These are phyloP conservation scores for Wickerhamiella nectarea DNA, from an alignment of 805 yeast species.

Conservation along the genomic window DNA sequence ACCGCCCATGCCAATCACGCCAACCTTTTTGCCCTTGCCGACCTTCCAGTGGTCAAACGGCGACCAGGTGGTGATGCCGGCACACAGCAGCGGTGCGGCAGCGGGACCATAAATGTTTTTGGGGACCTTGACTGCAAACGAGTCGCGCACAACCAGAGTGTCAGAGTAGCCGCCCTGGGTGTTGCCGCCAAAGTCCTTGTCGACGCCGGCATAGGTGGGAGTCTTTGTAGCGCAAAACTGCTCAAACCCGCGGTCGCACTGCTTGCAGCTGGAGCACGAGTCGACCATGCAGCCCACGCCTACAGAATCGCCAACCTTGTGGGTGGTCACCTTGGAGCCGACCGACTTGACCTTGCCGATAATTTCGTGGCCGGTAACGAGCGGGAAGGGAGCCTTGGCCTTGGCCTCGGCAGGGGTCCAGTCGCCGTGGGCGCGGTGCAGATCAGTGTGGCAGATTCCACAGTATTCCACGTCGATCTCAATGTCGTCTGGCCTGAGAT, in stretches of 20 bases:
- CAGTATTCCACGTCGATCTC: conserved; percentile 18
- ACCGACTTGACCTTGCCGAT: conserved; percentile 29
- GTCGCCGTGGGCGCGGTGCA: conserved; percentile 37
- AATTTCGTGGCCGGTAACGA: conserved; percentile 39
- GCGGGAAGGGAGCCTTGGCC: conserved; percentile 20
- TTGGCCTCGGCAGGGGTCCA: conserved; percentile 31
- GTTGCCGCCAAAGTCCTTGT: conserved; percentile 48
- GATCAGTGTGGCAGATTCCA: conserved; percentile 45
- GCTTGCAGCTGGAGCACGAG: conserved; percentile 47
- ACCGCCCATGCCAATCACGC: conserved; percentile 53
- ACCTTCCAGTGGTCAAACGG: conserved; percentile 41
- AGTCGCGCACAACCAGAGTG: conserved; percentile 35
- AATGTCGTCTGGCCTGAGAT: conserved; percentile 24
- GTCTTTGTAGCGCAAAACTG: conserved; percentile 39
- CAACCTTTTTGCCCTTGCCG: conserved; percentile 41
- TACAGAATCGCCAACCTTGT: conserved; percentile 58
- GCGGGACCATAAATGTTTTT: conserved; percentile 35
- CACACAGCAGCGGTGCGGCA: conserved; percentile 66
- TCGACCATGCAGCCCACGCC: conserved; percentile 65
- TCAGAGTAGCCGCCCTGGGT: conserved; percentile 37
- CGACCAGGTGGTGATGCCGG: conserved; percentile 60
- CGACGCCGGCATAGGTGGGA: conserved; percentile 37
- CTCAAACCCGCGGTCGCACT: conserved; percentile 44
- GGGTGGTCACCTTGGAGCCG: conserved; percentile 39
- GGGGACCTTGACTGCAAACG: conserved; percentile 53